Conservation (phyloP, 2,329 filamentous ascomycete species). For the Arthrobotrys iridis region DNA sequence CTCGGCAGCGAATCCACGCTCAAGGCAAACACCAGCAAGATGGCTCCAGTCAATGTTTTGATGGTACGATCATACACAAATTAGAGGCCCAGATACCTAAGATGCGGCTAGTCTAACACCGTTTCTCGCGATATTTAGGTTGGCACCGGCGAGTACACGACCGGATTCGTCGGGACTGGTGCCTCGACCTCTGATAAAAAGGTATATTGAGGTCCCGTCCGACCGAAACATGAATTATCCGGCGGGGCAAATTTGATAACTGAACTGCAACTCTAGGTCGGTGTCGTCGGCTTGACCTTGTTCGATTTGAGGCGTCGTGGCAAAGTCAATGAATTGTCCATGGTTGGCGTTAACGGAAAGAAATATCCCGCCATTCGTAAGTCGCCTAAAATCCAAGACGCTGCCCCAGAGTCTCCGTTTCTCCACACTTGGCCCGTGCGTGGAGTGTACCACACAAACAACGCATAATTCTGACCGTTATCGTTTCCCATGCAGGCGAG, state of each 20-base stretch:
- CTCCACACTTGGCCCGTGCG: conserved; percentile 30
- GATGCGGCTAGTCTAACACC: conserved; percentile 39
- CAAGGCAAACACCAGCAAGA: conserved; percentile 62
- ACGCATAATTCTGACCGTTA: conserved; percentile 31
- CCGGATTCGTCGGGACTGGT: conserved; percentile 85
- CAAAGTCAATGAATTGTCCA: conserved; percentile 84
- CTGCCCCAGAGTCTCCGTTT: conserved; percentile 23
- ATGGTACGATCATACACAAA: conserved; percentile 70
- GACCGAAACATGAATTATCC: conserved; percentile 1
- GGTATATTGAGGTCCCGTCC: conserved; percentile 55
- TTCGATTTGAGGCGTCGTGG: conserved; percentile 88
- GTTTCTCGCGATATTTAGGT: conserved; percentile 66
- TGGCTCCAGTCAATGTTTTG: conserved; percentile 70
- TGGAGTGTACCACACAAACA: conserved; percentile 25
- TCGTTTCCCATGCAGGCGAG: conserved; percentile 67
- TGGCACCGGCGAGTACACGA: conserved; percentile 96
- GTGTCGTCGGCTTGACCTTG: conserved; percentile 87
- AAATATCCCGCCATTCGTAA: conserved; percentile 92
- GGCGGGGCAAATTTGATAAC: conserved; percentile 24
- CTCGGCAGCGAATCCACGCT: conserved; percentile 39
- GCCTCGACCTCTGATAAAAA: conserved; percentile 93
- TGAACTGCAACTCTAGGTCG: conserved; percentile 66
- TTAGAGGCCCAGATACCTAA: conserved; percentile 24
- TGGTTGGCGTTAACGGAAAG: conserved; percentile 87
- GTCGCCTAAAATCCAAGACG: conserved; percentile 59